phyloP scores from a whole-genome alignment of 163 green algal genomes.

The Scenedesmus sp. region DNA sequence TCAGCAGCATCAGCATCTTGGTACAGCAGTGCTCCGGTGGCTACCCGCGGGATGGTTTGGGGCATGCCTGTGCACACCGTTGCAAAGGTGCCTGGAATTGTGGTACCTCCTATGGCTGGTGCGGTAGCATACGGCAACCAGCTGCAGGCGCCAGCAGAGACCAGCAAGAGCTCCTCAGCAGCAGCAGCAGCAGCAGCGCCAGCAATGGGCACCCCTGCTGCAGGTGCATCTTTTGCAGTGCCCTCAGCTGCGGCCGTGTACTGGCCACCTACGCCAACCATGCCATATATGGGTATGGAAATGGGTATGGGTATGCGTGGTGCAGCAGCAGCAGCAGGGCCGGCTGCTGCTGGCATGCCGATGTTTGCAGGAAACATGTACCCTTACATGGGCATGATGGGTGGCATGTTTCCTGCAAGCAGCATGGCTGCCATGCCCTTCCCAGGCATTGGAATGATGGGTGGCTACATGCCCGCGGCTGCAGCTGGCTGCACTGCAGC shows the following conservation, averaged over 20 bases:
- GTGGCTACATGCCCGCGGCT: not conserved
- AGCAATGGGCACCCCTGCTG: not conserved
- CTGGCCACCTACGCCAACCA: not conserved
- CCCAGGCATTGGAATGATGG: not conserved
- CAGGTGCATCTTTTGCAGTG: not conserved
- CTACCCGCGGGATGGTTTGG: conserved; percentile 52
- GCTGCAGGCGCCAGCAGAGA: not conserved
- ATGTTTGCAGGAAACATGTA: conserved; percentile 6
- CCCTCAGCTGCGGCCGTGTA: not conserved
- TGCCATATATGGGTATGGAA: not conserved
- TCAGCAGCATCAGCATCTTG: not conserved
- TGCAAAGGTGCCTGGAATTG: conserved; percentile 45
- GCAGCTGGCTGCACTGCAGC: not conserved
- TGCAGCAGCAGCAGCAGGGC: not conserved
- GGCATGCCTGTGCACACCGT: conserved; percentile 53
- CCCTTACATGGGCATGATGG: not conserved
- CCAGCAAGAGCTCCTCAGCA: not conserved
- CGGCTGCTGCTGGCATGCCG: not conserved
- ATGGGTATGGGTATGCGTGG: not conserved
- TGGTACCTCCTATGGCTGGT: conserved; percentile 5
- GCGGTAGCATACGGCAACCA: not conserved
- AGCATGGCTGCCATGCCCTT: not conserved
- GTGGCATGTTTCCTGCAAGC: not conserved
- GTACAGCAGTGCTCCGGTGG: not conserved
- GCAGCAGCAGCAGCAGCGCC: conserved; percentile 4